These are phyloP conservation scores for Capronia coronata DNA, from an alignment of 2,329 filamentous ascomycete genomes.

Conservation along the genomic window DNA sequence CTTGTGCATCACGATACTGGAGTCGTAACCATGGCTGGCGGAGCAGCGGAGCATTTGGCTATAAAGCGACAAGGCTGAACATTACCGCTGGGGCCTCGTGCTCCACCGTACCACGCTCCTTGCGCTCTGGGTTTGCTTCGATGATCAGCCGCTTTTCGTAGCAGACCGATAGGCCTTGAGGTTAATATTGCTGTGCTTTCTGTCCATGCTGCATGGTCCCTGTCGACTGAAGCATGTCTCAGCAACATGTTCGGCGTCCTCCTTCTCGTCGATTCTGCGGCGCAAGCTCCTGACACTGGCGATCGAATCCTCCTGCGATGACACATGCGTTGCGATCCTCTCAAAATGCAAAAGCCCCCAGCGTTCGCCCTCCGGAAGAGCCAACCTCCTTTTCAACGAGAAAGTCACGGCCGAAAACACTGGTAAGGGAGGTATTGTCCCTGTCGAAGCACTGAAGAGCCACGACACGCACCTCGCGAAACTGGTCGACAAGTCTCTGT, in stretches of 20 bases:
- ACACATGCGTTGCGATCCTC: conserved; percentile 81
- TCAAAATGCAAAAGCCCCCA: conserved; percentile 44
- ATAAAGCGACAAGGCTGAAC: neutral
- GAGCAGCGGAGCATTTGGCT: neutral
- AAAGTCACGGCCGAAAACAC: conserved; percentile 77
- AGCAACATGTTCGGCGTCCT: conserved; percentile 1
- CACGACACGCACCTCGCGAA: conserved; percentile 65
- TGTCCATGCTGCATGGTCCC: conserved; percentile 13
- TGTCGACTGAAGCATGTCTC: conserved; percentile 1
- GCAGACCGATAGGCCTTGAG: neutral
- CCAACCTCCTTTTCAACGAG: conserved; percentile 67
- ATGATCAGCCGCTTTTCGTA: too few species aligned
- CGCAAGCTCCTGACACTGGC: conserved; percentile 38
- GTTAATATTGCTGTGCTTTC: neutral
- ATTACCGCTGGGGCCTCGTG: too few species aligned
- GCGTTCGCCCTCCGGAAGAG: conserved; percentile 29
- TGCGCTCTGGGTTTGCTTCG: too few species aligned
- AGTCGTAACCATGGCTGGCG: neutral
- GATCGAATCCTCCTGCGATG: conserved; percentile 60
- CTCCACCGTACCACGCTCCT: too few species aligned
- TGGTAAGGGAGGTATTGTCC: conserved; percentile 70
- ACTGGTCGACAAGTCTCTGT: conserved; percentile 61
- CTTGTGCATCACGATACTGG: too few species aligned
- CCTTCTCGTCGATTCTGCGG: conserved; percentile 1
- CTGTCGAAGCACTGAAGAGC: conserved; percentile 64